Percentiles rank a stretch among this genome's conserved stretches.
Conservation (phyloP, 345 rosid genomes). For the Eutrema yunnanense region DNA sequence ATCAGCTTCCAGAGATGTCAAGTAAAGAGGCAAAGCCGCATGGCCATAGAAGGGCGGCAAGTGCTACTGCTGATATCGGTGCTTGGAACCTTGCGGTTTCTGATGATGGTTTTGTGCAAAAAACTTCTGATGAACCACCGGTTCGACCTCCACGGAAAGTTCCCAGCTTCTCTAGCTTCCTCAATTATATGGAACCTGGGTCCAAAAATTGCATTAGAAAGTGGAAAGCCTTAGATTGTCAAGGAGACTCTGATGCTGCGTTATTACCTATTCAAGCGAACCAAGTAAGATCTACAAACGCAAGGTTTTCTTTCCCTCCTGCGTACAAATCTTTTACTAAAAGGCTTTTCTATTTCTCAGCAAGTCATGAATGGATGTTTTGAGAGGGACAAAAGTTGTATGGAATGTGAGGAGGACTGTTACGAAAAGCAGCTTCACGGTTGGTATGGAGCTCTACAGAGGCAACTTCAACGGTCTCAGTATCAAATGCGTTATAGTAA, state of each 20-base stretch:
- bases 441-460: constrained; percentile 82
- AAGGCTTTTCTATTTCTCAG: neutral
- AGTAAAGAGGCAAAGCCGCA: constrained; percentile 20
- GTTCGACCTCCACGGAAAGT: constrained; percentile 49
- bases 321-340: neutral
- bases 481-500: constrained; percentile 74
- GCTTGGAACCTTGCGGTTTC: constrained; percentile 58
- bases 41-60: constrained; percentile 78
- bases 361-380: constrained; percentile 56
- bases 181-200: constrained; percentile 51
- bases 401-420: constrained; percentile 52
- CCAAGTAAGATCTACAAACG: constrained; percentile 37
- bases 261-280: constrained; percentile 45
- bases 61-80: constrained; percentile 62
- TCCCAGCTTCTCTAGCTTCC: constrained; percentile 65
- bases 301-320: neutral
- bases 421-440: constrained; percentile 75
- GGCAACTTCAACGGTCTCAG: constrained; percentile 77
- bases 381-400: constrained; percentile 65
- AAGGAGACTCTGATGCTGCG: constrained; percentile 46
- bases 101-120: constrained; percentile 33
- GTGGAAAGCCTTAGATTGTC: constrained; percentile 55
- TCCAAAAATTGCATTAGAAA: constrained; percentile 58
- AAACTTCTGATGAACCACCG: constrained; percentile 32
- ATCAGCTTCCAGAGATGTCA: neutral